A percentile compares a stretch with the other conserved stretches of the same genome.
phyloP scores from a whole-genome alignment of 2,329 filamentous ascomycete species.

The Botrytis fragariae region DNA sequence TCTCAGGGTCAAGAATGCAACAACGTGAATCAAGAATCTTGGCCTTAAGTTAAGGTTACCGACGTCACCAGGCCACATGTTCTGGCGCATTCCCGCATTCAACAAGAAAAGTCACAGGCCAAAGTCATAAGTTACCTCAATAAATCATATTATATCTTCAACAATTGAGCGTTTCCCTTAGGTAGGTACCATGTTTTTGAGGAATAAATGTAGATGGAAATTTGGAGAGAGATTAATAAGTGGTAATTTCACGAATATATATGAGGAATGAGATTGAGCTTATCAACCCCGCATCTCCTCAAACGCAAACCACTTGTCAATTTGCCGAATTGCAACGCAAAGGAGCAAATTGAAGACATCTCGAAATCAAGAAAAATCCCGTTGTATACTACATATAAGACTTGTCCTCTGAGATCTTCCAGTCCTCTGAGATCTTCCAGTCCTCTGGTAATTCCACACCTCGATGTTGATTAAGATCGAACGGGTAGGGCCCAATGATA shows the following conservation, averaged over 20 bases:
- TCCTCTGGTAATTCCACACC: not conserved
- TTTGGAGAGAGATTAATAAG: not conserved
- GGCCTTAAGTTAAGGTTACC: not conserved
- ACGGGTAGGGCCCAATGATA: not conserved
- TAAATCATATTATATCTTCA: not conserved
- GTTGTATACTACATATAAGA: not conserved
- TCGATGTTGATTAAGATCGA: not conserved
- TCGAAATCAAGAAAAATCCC: not conserved
- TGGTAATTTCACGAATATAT: not conserved
- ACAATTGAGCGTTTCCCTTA: not conserved
- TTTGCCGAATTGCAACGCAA: not conserved
- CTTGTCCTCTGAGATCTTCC: not conserved
- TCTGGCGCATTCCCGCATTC: not conserved
- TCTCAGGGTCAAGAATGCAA: not conserved
- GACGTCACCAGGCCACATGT: conserved; percentile 7
- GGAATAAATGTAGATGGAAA: not conserved
- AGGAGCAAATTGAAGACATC: not conserved
- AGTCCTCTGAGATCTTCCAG: not conserved
- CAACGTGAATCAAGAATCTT: not conserved
- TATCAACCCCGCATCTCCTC: not conserved
- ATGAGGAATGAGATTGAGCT: not conserved
- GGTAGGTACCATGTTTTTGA: not conserved
- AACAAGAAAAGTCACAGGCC: not conserved
- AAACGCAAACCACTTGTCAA: not conserved
- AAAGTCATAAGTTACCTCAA: not conserved